Evolutionary conservation across 2,329 filamentous ascomycete species (phyloP), one percentile per base, ranked within the genome.

Genomic region (Remersonia thermophila): DNA sequence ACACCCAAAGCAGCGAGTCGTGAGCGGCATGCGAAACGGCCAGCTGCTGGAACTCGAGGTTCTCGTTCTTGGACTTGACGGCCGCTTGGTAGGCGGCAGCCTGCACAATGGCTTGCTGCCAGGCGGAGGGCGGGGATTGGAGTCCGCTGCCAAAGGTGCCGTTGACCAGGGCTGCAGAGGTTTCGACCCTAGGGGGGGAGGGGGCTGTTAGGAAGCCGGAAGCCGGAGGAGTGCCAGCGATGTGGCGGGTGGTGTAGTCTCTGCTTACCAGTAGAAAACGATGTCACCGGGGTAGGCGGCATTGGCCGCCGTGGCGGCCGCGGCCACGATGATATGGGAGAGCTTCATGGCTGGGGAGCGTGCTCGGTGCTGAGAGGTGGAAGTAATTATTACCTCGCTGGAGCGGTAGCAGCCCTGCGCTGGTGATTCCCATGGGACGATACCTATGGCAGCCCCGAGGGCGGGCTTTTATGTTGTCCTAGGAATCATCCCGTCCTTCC

Each of bases 241-340:
- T n/a, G n/a, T 3, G 15, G 12, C 13, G 18, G 10, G 16, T 32
- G 20, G 20, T 23, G 5, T 9, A 23, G 20, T n/a, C n/a, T n/a
- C n/a, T n/a, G n/a, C n/a, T n/a, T n/a, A 44, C 45, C 44, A 48
- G 35, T 48, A 43, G 25, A 42, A 41, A 15, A 48, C 46, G 43
- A 48, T 45, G 36, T 48, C 46, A 9, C 40, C 45, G 1, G 42
- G 36, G 15, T 44, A 48, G 7, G 42, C 42, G 3, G 44, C 46
- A 17, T 45, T 41, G 18, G 31, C 44, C 4, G 34, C 35, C 2
- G 38, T 23, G 3, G 37, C 38, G 3, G 37, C 37, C 8, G 40
- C 29, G 17, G 37, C 36, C 14, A 37, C 4, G 26, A 28, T 17
- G 15, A 42, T 11, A 9, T 40, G 14, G 10, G 43, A 40, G 12